These are phyloP conservation scores for Aphanomyces euteiches DNA, from an alignment of 352 stramenopile genomes.

Conservation along the genomic window DNA sequence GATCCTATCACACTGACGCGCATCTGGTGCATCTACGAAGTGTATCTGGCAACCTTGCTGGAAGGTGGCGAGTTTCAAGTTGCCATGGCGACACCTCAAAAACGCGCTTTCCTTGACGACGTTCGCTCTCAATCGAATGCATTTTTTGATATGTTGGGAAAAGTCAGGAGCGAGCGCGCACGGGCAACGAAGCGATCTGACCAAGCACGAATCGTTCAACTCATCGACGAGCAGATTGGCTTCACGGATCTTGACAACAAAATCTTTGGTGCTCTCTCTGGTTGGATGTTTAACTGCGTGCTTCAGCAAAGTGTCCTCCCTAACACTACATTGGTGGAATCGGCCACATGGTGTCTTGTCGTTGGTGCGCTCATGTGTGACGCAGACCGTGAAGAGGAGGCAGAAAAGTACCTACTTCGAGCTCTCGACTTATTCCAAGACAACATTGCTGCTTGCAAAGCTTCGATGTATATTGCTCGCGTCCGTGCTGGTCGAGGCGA, in stretches of 20 bases:
- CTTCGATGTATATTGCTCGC: neutral
- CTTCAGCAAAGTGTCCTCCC: neutral
- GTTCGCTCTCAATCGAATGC: neutral
- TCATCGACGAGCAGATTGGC: neutral
- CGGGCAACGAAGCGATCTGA: neutral
- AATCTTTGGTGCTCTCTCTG: neutral
- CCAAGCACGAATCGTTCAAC: neutral
- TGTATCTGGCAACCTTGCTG: neutral
- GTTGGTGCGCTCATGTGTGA: slow-evolving; percentile 4
- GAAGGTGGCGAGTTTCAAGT: slow-evolving; percentile 7
- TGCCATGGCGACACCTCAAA: neutral
- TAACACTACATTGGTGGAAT: neutral
- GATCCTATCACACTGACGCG: slow-evolving; percentile 15
- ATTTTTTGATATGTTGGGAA: slow-evolving; percentile 21
- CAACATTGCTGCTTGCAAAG: neutral
- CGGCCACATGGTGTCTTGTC: neutral
- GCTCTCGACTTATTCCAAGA: neutral
- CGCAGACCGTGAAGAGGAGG: neutral
- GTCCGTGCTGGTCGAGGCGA: neutral
- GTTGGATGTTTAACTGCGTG: neutral
- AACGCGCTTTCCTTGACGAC: slow-evolving; percentile 9
- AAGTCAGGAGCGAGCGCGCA: neutral
- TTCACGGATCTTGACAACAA: slow-evolving; percentile 1
- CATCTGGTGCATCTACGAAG: slow-evolving; percentile 19
- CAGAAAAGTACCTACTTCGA: neutral